A percentile compares a stretch with the other conserved stretches of the same genome.
phyloP scores from a whole-genome alignment of 2,329 filamentous ascomycete genomes.

The Colletotrichum melonis region DNA sequence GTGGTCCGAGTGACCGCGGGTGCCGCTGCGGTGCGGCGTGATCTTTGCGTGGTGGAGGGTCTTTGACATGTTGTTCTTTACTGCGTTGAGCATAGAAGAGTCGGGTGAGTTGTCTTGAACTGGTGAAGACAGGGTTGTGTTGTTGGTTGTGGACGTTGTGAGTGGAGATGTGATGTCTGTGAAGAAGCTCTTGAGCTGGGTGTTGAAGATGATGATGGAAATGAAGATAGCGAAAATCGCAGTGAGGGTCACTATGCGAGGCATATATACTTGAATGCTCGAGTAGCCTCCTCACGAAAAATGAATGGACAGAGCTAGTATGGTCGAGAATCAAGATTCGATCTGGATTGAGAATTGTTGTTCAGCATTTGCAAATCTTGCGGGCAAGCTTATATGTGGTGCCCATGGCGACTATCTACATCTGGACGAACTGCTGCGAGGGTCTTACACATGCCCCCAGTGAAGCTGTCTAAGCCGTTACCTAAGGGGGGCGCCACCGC shows the following conservation, averaged over 20 bases:
- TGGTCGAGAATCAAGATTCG: constrained; percentile 29
- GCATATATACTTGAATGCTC: constrained; percentile 50
- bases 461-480: constrained; percentile 30
- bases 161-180: constrained; percentile 39
- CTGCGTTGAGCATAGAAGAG: constrained; percentile 46
- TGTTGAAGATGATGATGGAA: constrained; percentile 50
- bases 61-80: constrained; percentile 69
- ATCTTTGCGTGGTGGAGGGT: constrained; percentile 77
- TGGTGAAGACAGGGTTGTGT: constrained; percentile 31
- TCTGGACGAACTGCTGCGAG: constrained; percentile 2
- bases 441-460: constrained; percentile 31
- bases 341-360: constrained; percentile 17
- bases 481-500: constrained; percentile 12
- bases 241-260: constrained; percentile 45
- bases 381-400: constrained; percentile 21
- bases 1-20: constrained; percentile 82
- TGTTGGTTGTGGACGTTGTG: constrained; percentile 37
- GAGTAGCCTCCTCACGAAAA: not conserved
- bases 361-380: constrained; percentile 37
- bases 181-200: constrained; percentile 40
- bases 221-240: constrained; percentile 50
- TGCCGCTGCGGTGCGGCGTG: constrained; percentile 76
- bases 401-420: not conserved
- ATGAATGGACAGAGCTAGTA: constrained; percentile 4
- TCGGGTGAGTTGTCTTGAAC: constrained; percentile 11